Base-by-base conservation (phyloP, 306 rosid genomes). In the Medicago ruthenica region DNA sequence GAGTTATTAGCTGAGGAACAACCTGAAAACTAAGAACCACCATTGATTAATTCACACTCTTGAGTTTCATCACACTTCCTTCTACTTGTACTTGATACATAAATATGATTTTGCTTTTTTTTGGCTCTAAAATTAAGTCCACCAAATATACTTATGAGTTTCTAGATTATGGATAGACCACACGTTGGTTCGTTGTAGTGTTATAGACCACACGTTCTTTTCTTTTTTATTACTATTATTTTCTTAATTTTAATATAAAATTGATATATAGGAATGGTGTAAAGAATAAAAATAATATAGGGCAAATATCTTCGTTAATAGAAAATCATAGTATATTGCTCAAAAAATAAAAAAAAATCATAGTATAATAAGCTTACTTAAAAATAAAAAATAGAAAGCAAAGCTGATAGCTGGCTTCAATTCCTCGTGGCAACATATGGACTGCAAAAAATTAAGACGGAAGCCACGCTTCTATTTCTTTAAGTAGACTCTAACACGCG, bases 1-100 rank as follows among this genome's bases (percentile, higher is more conserved):
- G 39, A 70, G 18, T 71, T 59, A 73, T 66, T 41, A 73, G 47
- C 50, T 74, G 88, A 42, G 82, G 89, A 40, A 67, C 57, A 27
- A 69, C 59, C 47, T 79, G 87, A 53, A 51, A 70, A 14, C 63
- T 51, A 1, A 70, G 64, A 53, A 70, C 50, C 17, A 70, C 75
- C 75, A 70, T 70, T 4, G 44, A 53, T 61, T 70, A 53, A 17
- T 34, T 70, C 18, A 8, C 18, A 17, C 39, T 40, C 1, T 42
- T 13, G 7, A 66, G 1, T 67, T 42, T 44, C 14, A 27, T 27
- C 31, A 27, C 31, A 27, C 31, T 24, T 27, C 31, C 31, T 27
- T 24, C 36, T 44, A 44, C 51, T 54, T 45, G 16, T 47, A 54
- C 11, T 54, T 9, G 60, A 18, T 54, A 18, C 10, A 24, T 21